These are phyloP conservation scores for Penicillium fuscoglaucum DNA, from an alignment of 2,329 filamentous ascomycete species.

Conservation along the genomic window DNA sequence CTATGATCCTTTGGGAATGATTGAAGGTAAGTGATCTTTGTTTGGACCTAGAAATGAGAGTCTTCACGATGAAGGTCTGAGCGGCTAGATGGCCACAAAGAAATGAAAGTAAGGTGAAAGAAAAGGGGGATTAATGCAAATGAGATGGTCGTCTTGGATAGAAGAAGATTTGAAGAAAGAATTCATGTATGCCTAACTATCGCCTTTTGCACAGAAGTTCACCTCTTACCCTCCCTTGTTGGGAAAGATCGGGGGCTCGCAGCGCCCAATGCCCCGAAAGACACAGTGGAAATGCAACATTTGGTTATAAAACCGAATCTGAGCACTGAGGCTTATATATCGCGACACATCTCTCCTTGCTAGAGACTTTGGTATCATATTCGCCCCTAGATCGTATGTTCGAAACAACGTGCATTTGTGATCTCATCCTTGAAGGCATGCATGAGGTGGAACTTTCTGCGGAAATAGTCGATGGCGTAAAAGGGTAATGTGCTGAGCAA, in stretches of 20 bases:
- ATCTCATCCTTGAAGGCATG: too few species aligned
- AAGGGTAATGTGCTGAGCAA: neutral
- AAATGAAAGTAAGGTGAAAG: neutral
- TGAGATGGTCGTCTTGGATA: neutral
- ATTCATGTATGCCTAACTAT: too few species aligned
- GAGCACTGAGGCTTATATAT: too few species aligned
- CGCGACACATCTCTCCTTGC: too few species aligned
- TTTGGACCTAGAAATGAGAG: neutral
- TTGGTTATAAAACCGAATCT: too few species aligned
- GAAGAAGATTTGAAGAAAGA: neutral
- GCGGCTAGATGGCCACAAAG: neutral
- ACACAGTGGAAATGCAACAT: neutral
- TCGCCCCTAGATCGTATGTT: neutral
- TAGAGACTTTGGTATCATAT: neutral
- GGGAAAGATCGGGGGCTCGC: neutral
- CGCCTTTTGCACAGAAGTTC: neutral
- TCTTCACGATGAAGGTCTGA: neutral
- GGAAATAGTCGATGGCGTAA: neutral
- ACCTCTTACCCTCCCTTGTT: neutral
- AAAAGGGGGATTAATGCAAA: neutral
- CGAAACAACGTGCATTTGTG: neutral
- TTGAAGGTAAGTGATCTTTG: neutral
- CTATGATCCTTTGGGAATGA: neutral
- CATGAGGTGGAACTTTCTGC: neutral
- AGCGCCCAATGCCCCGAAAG: neutral